These are phyloP conservation scores for Globisporangium emineosum DNA, from an alignment of 352 stramenopile genomes.

Conservation along the genomic window DNA sequence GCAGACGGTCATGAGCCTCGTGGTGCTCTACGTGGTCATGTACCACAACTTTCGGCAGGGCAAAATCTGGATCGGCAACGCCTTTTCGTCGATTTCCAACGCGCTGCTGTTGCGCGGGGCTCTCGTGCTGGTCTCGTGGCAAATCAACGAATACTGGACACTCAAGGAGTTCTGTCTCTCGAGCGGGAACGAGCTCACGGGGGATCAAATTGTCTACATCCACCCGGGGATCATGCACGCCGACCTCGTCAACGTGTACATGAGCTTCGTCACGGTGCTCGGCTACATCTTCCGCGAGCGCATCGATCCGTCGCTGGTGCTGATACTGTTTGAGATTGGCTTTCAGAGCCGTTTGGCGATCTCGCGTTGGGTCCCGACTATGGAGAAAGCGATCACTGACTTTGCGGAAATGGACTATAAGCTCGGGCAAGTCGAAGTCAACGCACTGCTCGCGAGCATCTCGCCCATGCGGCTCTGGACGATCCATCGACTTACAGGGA, in stretches of 20 bases:
- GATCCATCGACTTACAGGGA: background rate
- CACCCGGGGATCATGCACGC: constrained; percentile 20
- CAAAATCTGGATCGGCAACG: constrained; percentile 45
- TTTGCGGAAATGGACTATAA: background rate
- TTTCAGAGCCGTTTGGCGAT: background rate
- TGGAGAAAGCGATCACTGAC: background rate
- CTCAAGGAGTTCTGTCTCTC: constrained; percentile 34
- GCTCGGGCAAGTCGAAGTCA: background rate
- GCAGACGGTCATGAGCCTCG: constrained; percentile 33
- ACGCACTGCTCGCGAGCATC: background rate
- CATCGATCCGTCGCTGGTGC: constrained; percentile 21
- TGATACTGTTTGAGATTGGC: background rate
- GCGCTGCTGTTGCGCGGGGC: constrained; percentile 31
- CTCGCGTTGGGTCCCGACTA: background rate
- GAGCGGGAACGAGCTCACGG: constrained; percentile 20
- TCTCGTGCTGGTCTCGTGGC: constrained; percentile 27
- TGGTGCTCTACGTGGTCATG: constrained; percentile 34
- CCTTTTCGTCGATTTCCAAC: constrained; percentile 42
- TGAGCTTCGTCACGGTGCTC: constrained; percentile 24
- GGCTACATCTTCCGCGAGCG: constrained; percentile 17
- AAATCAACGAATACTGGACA: constrained; percentile 44
- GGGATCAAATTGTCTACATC: constrained; percentile 20
- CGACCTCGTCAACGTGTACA: constrained; percentile 30
- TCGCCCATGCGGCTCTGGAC: constrained; percentile 15
- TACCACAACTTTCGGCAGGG: constrained; percentile 27